A percentile compares a stretch with the other conserved stretches of the same genome.
Evolutionary conservation across 2,329 filamentous ascomycete genomes (phyloP).

Genomic region (Davidsoniella eucalypti): DNA sequence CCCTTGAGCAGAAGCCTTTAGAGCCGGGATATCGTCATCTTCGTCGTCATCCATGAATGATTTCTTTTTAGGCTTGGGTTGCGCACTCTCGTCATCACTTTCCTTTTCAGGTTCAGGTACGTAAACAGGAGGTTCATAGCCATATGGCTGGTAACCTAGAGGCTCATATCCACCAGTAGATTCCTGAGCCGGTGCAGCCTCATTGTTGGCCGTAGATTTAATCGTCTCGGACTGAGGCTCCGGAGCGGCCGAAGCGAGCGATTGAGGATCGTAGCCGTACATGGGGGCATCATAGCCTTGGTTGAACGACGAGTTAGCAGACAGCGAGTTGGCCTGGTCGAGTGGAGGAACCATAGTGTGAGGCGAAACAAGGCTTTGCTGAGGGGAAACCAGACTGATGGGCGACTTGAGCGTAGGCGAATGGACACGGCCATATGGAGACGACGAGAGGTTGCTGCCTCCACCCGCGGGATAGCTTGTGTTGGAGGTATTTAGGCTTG

Average conservation of each 20-base stretch:
- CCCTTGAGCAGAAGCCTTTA: slow-evolving; percentile 26
- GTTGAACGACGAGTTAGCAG: not conserved
- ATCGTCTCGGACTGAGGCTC: slow-evolving; percentile 11
- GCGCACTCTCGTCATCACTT: slow-evolving; percentile 25
- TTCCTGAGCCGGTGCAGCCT: not conserved
- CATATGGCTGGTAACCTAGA: slow-evolving; percentile 42
- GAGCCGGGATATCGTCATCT: slow-evolving; percentile 49
- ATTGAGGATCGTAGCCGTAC: slow-evolving; percentile 36
- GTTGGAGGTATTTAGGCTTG: too few relatives aligned
- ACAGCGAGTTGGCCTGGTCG: slow-evolving; percentile 22
- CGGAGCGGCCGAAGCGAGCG: slow-evolving; percentile 18
- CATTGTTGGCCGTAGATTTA: not conserved
- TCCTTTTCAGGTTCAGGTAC: slow-evolving; percentile 28
- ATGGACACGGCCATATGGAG: not conserved
- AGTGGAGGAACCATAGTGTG: not conserved
- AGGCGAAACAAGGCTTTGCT: slow-evolving; percentile 4
- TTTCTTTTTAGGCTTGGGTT: slow-evolving; percentile 53
- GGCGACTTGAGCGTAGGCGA: slow-evolving; percentile 10
- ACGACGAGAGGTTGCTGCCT: not conserved
- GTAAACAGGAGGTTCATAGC: slow-evolving; percentile 41
- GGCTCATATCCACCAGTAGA: slow-evolving; percentile 37
- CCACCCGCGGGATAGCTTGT: too few relatives aligned
- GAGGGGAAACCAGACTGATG: not conserved
- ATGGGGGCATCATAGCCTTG: slow-evolving; percentile 19
- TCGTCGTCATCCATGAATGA: slow-evolving; percentile 72